Percentiles rank a stretch among this genome's conserved stretches.
Evolutionary conservation across 768 basidiomycete species (phyloP).

Genomic region (Rhodotorula toruloides): DNA sequence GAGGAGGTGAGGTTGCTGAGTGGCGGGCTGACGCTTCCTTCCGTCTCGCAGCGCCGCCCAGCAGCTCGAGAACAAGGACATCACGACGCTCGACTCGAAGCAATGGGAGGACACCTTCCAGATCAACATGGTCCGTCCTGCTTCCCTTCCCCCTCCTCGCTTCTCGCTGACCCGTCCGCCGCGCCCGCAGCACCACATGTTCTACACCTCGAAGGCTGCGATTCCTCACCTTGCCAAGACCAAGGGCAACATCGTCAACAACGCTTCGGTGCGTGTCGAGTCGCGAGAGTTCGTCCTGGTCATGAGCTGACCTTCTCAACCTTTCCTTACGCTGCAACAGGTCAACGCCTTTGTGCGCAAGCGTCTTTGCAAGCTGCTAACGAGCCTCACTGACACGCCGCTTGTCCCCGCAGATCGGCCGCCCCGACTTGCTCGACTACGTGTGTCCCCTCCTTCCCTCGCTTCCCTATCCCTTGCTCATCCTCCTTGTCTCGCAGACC

Average conservation of each 20-base stretch:
- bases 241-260: conserved; percentile 52
- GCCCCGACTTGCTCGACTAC: conserved; percentile 55
- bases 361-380: no score
- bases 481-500: background rate
- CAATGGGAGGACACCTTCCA: conserved; percentile 41
- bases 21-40: background rate
- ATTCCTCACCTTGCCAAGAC: conserved; percentile 50
- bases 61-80: conserved; percentile 39
- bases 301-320: background rate
- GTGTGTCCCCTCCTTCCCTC: background rate
- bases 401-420: conserved; percentile 45
- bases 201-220: conserved; percentile 54
- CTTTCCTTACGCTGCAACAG: background rate
- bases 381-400: background rate
- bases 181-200: conserved; percentile 32
- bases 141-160: conserved; percentile 33
- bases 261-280: conserved; percentile 42
- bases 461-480: background rate
- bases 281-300: background rate
- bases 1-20: background rate
- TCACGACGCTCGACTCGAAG: conserved; percentile 38
- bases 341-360: conserved; percentile 49
- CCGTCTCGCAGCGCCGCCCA: conserved; percentile 14
- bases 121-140: conserved; percentile 30
- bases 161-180: background rate